Percentiles rank a stretch among this genome's conserved stretches.
These are phyloP conservation scores for Coemansia aciculifera DNA, from an alignment of 192 early-diverging fungal species.

Conservation along the genomic window DNA sequence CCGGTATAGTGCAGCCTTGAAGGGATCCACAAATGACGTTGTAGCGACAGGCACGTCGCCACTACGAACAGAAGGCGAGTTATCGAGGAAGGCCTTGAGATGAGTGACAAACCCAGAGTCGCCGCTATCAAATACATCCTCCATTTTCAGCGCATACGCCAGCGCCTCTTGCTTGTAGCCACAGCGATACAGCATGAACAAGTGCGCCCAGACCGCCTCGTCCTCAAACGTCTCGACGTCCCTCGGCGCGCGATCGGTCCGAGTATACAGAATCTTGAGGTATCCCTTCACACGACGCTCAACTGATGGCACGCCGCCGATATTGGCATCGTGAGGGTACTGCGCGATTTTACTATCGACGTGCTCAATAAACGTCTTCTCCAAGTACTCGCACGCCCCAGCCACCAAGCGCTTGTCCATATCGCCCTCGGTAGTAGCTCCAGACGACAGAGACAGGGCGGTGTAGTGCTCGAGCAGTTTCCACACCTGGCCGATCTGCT, in stretches of 20 bases:
- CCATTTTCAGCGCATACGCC: constrained; percentile 62
- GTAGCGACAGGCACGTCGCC: constrained; percentile 49
- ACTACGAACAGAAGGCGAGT: constrained; percentile 46
- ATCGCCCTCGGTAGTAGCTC: neutral
- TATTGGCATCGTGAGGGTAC: constrained; percentile 63
- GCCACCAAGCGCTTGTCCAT: neutral
- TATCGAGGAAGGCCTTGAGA: constrained; percentile 64
- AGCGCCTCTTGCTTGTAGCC: constrained; percentile 71
- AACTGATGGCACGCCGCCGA: constrained; percentile 83
- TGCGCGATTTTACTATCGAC: constrained; percentile 58
- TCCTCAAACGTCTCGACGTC: constrained; percentile 54
- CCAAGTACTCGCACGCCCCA: constrained; percentile 47
- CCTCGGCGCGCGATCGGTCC: constrained; percentile 54
- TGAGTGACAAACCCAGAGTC: constrained; percentile 73
- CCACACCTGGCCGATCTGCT: constrained; percentile 50
- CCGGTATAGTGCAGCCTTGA: constrained; percentile 88
- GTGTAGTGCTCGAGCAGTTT: constrained; percentile 23
- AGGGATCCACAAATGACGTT: constrained; percentile 71
- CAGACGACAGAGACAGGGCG: neutral
- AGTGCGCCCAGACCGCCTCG: constrained; percentile 82
- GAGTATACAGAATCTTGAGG: constrained; percentile 68
- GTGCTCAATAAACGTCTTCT: constrained; percentile 57
- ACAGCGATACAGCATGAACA: constrained; percentile 79
- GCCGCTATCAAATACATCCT: constrained; percentile 57
- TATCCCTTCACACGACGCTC: constrained; percentile 69